Evolutionary conservation across 495 filamentous ascomycete species (phyloP), one percentile per base, ranked within the genome.

Genomic region (Penicillium waksmanii): DNA sequence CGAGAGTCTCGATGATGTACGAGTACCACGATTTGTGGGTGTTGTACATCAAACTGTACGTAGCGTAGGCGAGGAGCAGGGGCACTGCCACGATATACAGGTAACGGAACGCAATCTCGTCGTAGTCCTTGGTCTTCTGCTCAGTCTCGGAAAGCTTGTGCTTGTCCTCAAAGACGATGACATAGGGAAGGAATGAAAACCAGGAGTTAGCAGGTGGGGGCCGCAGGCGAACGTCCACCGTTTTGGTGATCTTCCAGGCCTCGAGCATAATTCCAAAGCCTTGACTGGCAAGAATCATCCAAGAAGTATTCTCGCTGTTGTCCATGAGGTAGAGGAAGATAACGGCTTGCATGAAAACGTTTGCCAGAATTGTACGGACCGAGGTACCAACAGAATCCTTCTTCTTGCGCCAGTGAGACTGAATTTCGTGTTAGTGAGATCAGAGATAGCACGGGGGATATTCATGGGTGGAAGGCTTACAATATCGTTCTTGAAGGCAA

Each of bases 241-340:
- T 86, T 55, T 96, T 97, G n/a, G 95, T 98, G 70, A 98, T 86
- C 70, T 98, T 98, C 95, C 95, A 98, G 17, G 95, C 87, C 77
- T 98, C 95, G 54, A 98, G 87, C 9, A 96, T 69, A 62, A 98
- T 98, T 38, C 95, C 94, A 53, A 95, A 86, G 18, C 91, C 95
- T 75, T 98, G 95, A 13, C 91, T 89, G 40, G 92, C 88, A 19
- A 98, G 82, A 66, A 98, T 98, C 94, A 98, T 97, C 94, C 95
- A 98, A 48, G 90, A 95, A 5, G 95, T 98, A 68, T 94, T 93
- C 17, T 96, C 91, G 60, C 90, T 96, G 74, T 98, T 98, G 76
- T 98, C 95, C 68, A 98, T 79, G n/a, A 98, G 83, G 74, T 98
- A 98, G 25, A 98, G 85, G 84, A 98, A 96, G 73, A 98, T 97